Conservation (phyloP, 371 early-diverging fungal species). For the Mucor saturninus region DNA sequence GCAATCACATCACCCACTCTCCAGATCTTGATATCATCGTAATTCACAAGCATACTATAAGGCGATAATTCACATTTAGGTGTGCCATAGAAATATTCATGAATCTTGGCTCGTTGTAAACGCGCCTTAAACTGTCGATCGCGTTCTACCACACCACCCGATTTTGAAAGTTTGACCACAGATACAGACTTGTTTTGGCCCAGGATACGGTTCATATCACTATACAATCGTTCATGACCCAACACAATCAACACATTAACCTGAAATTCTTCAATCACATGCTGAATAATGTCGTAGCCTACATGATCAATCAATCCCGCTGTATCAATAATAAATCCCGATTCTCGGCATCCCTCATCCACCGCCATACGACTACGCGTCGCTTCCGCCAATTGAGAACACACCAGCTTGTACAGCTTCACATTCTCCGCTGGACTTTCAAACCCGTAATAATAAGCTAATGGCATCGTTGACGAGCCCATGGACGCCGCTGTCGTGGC, state of each 20-base stretch:
- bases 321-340: conserved; percentile 75
- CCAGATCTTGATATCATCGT: conserved; percentile 77
- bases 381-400: conserved; percentile 64
- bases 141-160: conserved; percentile 93
- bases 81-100: conserved; percentile 95
- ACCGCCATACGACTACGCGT: conserved; percentile 68
- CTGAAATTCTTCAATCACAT: conserved; percentile 73
- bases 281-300: conserved; percentile 69
- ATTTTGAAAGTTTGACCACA: conserved; percentile 87
- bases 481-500: conserved; percentile 70
- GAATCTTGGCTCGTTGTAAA: conserved; percentile 74
- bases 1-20: conserved; percentile 89
- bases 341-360: conserved; percentile 67
- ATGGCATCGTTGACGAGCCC: conserved; percentile 75
- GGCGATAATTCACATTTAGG: conserved; percentile 77
- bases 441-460: conserved; percentile 93
- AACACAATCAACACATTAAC: conserved; percentile 87
- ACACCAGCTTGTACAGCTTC: conserved; percentile 73
- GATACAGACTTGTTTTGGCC: conserved; percentile 53
- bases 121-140: conserved; percentile 74
- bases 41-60: conserved; percentile 80
- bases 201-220: conserved; percentile 72
- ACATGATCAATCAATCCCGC: conserved; percentile 66
- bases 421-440: conserved; percentile 75
- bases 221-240: conserved; percentile 92